Base-by-base conservation (phyloP, 805 yeast species). In the Brettanomyces sp. region DNA sequence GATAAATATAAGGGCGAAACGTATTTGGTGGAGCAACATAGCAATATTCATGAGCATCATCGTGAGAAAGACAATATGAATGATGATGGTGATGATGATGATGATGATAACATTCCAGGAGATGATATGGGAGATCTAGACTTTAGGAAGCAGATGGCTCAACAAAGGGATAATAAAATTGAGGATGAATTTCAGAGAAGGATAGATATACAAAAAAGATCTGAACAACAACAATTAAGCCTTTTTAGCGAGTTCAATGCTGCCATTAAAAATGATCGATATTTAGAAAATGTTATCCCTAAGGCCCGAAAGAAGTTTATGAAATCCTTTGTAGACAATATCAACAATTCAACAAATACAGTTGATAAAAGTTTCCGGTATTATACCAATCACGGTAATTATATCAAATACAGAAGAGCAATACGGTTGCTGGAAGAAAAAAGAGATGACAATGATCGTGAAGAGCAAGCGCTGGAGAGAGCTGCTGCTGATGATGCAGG, bases 341-440 rank as follows among this genome's bases (percentile, higher is more conserved):
- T 64, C 14, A 41, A 24, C 3, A 55, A 54, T 39, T 32, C 40
- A 3, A 46, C 53, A 3, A 66, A 66, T 52, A 65, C 59, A 41
- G 63, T 66, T 35, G 70, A 66, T 49, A 41, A 50, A 7, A 65
- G 56, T 41, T 54, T 58, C 41, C 52, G 41, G 28, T 74, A 74
- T 49, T 68, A 65, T 49, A 56, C 58, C 3, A 68, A 73, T 46
- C 75, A 72, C 47, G 56, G 69, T 22, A 71, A 68, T 44, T 77
- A 76, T 49, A 47, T 70, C 18, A 67, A 68, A 12, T 51, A 56
- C 37, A 59, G 82, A 49, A 57, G 59, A 18, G 56, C 58, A 9
- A 64, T 56, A 39, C 61, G 67, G 45, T 34, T 53, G 4, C 57
- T 61, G 13, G 86, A 80, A 54, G 73, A 71, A 39, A 61, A 60